A percentile compares a stretch with the other conserved stretches of the same genome.
Evolutionary conservation across 106 monocot species (phyloP).

Genomic region (Amphibolis antarctica): DNA sequence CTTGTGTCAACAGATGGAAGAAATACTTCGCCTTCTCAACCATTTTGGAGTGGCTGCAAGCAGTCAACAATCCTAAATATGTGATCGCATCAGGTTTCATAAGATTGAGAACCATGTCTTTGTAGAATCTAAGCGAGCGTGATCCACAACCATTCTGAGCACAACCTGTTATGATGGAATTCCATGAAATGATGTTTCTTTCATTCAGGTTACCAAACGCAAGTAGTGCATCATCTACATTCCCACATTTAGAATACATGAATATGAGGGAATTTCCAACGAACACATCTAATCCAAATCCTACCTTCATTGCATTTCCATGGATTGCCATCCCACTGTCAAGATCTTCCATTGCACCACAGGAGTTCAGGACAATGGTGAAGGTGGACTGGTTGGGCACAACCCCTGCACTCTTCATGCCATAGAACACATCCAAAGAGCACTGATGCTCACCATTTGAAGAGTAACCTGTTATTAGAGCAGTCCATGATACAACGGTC

Average conservation of each 20-base stretch:
- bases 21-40: constrained; percentile 48
- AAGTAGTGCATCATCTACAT: constrained; percentile 29
- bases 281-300: constrained; percentile 43
- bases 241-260: constrained; percentile 62
- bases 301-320: constrained; percentile 27
- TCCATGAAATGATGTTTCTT: constrained; percentile 76
- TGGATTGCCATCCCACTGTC: constrained; percentile 49
- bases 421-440: constrained; percentile 34
- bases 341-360: constrained; percentile 44
- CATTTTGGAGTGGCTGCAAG: constrained; percentile 75
- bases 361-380: constrained; percentile 47
- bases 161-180: constrained; percentile 63
- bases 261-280: constrained; percentile 62
- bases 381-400: constrained; percentile 58
- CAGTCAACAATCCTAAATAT: constrained; percentile 53
- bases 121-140: constrained; percentile 29
- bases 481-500: constrained; percentile 59
- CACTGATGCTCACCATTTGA: constrained; percentile 36
- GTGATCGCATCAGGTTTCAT: constrained; percentile 71
- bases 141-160: constrained; percentile 60
- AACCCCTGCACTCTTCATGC: constrained; percentile 29
- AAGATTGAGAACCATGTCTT: constrained; percentile 29
- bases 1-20: constrained; percentile 33
- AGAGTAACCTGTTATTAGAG: constrained; percentile 49
- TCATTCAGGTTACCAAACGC: constrained; percentile 29